Evolutionary conservation across 176 grass and related monocot genomes (phyloP).

Genomic region (Pontederia crassipes): DNA sequence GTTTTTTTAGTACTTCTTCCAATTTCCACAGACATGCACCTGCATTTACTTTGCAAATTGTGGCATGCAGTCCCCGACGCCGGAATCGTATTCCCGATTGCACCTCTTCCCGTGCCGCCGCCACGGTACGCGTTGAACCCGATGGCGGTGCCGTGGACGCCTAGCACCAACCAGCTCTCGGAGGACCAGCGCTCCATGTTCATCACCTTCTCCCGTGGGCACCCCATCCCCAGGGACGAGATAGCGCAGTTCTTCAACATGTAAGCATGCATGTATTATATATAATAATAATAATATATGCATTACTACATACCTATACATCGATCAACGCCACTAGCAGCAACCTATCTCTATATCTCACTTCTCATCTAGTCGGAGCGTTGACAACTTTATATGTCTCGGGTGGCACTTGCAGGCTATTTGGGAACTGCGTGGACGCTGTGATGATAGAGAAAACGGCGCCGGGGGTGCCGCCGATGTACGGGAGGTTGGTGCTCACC

Average conservation of each 20-base stretch:
- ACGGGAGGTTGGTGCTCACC: slow-evolving; percentile 40
- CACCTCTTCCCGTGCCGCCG: not conserved
- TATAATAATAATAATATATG: not conserved
- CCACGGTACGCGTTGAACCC: slow-evolving; percentile 28
- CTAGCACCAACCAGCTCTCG: slow-evolving; percentile 5
- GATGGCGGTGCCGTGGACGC: slow-evolving; percentile 37
- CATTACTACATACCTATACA: not conserved
- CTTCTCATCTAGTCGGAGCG: too few relatives aligned
- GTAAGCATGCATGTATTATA: slow-evolving; percentile 24
- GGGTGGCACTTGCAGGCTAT: slow-evolving; percentile 24
- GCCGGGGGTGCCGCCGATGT: slow-evolving; percentile 39
- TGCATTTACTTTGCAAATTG: too few relatives aligned
- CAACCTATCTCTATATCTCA: too few relatives aligned
- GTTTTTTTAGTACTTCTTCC: too few relatives aligned
- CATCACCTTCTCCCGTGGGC: slow-evolving; percentile 59
- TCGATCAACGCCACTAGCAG: not conserved
- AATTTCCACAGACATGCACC: too few relatives aligned
- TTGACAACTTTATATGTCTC: too few relatives aligned
- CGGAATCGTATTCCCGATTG: too few relatives aligned
- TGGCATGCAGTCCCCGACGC: too few relatives aligned
- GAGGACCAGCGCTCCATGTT: slow-evolving; percentile 61
- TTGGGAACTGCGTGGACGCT: slow-evolving; percentile 44
- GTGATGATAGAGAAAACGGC: slow-evolving; percentile 38
- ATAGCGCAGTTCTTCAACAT: slow-evolving; percentile 43
- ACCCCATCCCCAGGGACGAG: slow-evolving; percentile 46